Evolutionary conservation across 805 yeast genomes (phyloP), one percentile per base, ranked within the genome.

Genomic region (Candida khao-thaluensis): DNA sequence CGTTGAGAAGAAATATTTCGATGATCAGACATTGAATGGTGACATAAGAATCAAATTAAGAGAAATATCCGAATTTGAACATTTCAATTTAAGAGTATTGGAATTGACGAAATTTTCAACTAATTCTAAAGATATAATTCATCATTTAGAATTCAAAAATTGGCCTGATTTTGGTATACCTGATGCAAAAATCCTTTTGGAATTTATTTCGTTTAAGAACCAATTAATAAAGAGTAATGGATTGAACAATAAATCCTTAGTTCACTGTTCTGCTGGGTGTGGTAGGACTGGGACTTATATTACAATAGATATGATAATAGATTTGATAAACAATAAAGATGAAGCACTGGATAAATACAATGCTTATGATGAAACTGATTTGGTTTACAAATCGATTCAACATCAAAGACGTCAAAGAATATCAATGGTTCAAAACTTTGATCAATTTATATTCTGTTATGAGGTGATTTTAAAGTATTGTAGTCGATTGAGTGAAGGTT

Each of bases 371-470:
- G 50, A 55, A 5, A 60, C 63, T 16, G 93, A 85, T 58, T 64
- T 82, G 41, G 69, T 86, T 2, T 79, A 73, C 50, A 72, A 79
- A 48, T 74, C 79, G 3, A 82, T 86, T 9, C 77, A 81, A 48
- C 73, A 70, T 37, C 78, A 86, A 52, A 69, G 95, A 49, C 74
- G 77, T 44, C 93, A 85, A 58, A 63, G 95, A 48, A 70, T 86
- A 17, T 80, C 89, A 4, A 86, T 86, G 93, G 95, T 87, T 10
- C 95, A 86, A 56, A 83, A 79, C 52, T 69, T 85, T 43, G 79
- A 82, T 43, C 95, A 86, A 59, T 85, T 75, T 49, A 67, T 82
- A 16, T 71, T 81, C 45, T 82, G 91, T 57, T 86, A 87, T 58
- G 93, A 87, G 45, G 66, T 78, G 9, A 55, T 76, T n/a, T 40